phyloP scores from a whole-genome alignment of 805 yeast species.

The Wickerhamiella hasegawae region DNA sequence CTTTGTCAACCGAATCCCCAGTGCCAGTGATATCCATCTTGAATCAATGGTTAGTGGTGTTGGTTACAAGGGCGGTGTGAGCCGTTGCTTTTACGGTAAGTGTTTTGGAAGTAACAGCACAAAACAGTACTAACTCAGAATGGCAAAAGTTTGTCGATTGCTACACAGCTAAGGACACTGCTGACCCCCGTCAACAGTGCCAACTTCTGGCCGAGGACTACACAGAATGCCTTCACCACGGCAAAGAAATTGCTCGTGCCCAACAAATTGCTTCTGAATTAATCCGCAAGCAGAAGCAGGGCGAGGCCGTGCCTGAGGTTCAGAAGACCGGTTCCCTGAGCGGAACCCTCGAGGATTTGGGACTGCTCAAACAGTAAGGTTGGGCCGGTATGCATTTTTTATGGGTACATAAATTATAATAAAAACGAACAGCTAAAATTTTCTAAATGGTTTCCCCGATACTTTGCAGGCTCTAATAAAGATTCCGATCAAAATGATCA shows the following conservation, averaged over 20 bases:
- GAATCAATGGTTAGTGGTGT: no score
- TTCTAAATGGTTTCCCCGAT: no score
- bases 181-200: conserved; percentile 24
- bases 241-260: conserved; percentile 25
- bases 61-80: conserved; percentile 25
- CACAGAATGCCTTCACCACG: conserved; percentile 34
- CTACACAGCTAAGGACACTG: conserved; percentile 26
- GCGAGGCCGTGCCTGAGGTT: conserved; percentile 14
- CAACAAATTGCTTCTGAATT: conserved; percentile 17
- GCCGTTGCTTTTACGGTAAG: conserved; percentile 32
- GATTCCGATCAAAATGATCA: no score
- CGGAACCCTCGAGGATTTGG: conserved; percentile 14
- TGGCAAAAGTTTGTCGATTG: conserved; percentile 34
- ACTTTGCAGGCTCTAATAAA: no score
- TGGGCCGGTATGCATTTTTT: no score
- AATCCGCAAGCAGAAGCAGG: conserved; percentile 13
- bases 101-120: background rate
- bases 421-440: no score
- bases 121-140: conserved; percentile 13
- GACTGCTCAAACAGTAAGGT: conserved; percentile 13
- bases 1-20: conserved; percentile 36
- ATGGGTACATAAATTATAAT: no score
- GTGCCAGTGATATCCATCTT: conserved; percentile 29
- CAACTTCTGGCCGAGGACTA: conserved; percentile 30
- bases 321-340: conserved; percentile 10